Evolutionary conservation across 768 basidiomycete genomes (phyloP), one percentile per base, ranked within the genome.

Genomic region (Grammothele lineata): DNA sequence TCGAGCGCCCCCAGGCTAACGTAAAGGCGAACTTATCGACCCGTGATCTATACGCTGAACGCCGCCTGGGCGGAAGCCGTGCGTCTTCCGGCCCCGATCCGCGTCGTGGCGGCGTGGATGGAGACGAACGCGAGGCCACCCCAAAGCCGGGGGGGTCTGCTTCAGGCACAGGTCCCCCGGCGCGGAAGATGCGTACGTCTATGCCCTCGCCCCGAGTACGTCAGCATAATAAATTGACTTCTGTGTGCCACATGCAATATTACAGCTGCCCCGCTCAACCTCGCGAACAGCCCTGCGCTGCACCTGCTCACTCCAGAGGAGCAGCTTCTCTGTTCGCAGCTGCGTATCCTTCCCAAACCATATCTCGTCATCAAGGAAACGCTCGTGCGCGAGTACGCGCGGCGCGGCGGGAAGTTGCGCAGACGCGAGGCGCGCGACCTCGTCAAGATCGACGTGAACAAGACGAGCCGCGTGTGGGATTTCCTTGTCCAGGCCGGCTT

Each of bases 291-390:
- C 54, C 85, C 88, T 0, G 90, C 87, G 0, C 70, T 98, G 5
- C 90, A 97, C 60, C 77, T 99, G 8, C 86, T 99, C 56, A 88
- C 91, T 1, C 76, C 83, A 10, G 83, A 82, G 23, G 95, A 99
- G 67, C 91, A 93, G 64, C 71, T 76, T 0, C 81, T 98, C 18
- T 97, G 96, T 63, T 88, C 92, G 2, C 76, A 80, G 45, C 76
- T 98, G 24, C 86, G 93, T 5, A 92, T 99, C 48, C 75, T 96
- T 17, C 95, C 96, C 0, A 91, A 92, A 60, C 92, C 96, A 1
- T 99, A 96, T 64, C 81, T 99, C 42, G 81, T 88, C 50, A 89
- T 98, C 69, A 99, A 99, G 64, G 92, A 96, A 66, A 91, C 87
- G 4, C 79, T 96, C 34, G 84, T 99, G 24, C 81, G 92, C 25